These are phyloP conservation scores for Pelagomonas calceolata DNA, from an alignment of 108 stramenopile species.

Conservation along the genomic window DNA sequence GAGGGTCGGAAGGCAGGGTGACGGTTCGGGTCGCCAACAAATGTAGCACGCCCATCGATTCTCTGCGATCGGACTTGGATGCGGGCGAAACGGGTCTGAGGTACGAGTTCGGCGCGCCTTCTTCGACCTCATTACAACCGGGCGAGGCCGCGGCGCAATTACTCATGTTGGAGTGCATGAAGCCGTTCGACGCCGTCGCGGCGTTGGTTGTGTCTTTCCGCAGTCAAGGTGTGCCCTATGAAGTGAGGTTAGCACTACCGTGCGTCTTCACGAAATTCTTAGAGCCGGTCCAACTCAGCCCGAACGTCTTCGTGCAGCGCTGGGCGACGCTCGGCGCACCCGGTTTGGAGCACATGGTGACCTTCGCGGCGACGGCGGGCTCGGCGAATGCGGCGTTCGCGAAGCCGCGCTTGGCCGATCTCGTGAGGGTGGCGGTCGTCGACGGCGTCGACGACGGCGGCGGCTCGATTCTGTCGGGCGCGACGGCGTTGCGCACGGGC, in stretches of 20 bases:
- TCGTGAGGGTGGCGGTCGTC: background rate
- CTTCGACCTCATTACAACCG: background rate
- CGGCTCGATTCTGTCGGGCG: slow-evolving; percentile 11
- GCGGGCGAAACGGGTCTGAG: slow-evolving; percentile 10
- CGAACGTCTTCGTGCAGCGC: slow-evolving; percentile 5
- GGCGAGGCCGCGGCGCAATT: slow-evolving; percentile 5
- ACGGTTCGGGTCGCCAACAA: slow-evolving; percentile 4
- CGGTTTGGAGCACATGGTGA: background rate
- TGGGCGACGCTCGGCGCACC: slow-evolving; percentile 5
- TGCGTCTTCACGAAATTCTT: background rate
- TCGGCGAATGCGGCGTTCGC: background rate
- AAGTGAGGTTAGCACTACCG: background rate
- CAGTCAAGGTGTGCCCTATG: background rate
- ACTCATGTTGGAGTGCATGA: slow-evolving; percentile 27
- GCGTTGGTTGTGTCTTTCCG: background rate
- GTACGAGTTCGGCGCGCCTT: background rate
- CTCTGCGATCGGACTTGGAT: background rate
- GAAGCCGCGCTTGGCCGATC: background rate
- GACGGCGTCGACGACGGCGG: slow-evolving; percentile 5
- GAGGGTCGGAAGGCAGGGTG: slow-evolving; percentile 10
- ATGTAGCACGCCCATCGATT: background rate
- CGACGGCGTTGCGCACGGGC: slow-evolving; percentile 15
- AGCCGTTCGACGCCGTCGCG: slow-evolving; percentile 12
- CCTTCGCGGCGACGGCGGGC: background rate
- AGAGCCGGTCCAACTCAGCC: background rate